Percentiles rank a stretch among this genome's conserved stretches.
These are phyloP conservation scores for Talaromyces verruculosus DNA, from an alignment of 2,329 filamentous ascomycete genomes.

Conservation along the genomic window DNA sequence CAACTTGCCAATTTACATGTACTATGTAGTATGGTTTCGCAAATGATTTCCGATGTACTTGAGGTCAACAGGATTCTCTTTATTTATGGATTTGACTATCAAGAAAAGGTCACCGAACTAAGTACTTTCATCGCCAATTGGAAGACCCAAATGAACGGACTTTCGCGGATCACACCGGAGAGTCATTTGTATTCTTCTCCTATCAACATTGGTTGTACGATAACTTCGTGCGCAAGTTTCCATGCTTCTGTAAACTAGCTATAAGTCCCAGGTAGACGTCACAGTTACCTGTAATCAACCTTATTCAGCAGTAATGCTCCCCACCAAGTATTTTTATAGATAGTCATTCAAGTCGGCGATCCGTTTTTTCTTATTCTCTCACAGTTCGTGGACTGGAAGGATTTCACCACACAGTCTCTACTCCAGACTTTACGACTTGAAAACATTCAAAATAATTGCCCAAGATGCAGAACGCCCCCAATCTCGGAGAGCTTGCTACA, in stretches of 20 bases:
- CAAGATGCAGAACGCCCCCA: conserved; percentile 8
- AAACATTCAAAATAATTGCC: neutral
- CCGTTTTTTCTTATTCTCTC: neutral
- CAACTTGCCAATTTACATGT: neutral
- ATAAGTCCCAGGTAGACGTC: neutral
- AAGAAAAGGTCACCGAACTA: too few species aligned
- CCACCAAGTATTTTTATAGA: neutral
- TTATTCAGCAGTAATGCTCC: neutral
- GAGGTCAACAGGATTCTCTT: too few species aligned
- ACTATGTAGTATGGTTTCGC: neutral
- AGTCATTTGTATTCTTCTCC: neutral
- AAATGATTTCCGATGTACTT: neutral
- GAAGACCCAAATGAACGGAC: too few species aligned
- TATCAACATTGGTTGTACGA: neutral
- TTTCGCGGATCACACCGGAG: neutral
- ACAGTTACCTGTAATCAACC: neutral
- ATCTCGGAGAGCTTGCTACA: conserved; percentile 44
- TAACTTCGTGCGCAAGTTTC: neutral
- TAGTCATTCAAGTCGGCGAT: neutral
- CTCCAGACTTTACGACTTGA: neutral
- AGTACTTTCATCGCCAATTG: too few species aligned
- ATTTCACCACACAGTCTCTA: neutral
- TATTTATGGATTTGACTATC: too few species aligned
- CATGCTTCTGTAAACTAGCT: too few species aligned
- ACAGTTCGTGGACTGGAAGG: neutral